These are phyloP conservation scores for Chaetomium sp. DNA, from an alignment of 2,329 filamentous ascomycete genomes.

Conservation along the genomic window DNA sequence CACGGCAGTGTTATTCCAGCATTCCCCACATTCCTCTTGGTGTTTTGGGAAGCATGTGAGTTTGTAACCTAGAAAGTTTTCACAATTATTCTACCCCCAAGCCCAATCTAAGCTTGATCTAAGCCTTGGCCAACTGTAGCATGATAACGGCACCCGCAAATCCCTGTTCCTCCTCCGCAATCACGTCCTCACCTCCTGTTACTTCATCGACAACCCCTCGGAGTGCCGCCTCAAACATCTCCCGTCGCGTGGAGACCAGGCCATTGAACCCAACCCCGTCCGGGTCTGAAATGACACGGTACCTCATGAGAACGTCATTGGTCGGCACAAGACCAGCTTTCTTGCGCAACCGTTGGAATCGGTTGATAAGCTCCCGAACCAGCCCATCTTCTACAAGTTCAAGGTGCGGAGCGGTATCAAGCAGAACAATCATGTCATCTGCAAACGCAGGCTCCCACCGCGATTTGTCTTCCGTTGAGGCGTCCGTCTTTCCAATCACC, in stretches of 20 bases:
- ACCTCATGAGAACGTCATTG: constrained; percentile 94
- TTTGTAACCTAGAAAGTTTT: no score
- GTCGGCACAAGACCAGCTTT: constrained; percentile 85
- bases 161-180: constrained; percentile 70
- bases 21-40: no score
- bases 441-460: constrained; percentile 84
- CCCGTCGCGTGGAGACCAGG: constrained; percentile 62
- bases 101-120: constrained; percentile 22
- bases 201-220: constrained; percentile 68
- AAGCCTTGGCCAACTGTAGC: constrained; percentile 69
- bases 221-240: constrained; percentile 68
- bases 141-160: constrained; percentile 65
- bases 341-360: constrained; percentile 88
- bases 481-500: constrained; percentile 65
- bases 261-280: constrained; percentile 66
- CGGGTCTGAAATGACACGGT: constrained; percentile 71
- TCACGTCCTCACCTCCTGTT: constrained; percentile 42
- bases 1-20: no score
- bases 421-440: constrained; percentile 80
- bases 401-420: constrained; percentile 69
- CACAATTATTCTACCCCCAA: not conserved
- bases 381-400: constrained; percentile 85
- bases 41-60: no score
- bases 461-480: constrained; percentile 65
- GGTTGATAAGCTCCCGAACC: constrained; percentile 85